Percentiles rank a stretch among this genome's conserved stretches.
These are phyloP conservation scores for Vitis cinerea DNA, from an alignment of 164 flowering plant genomes.

Conservation along the genomic window DNA sequence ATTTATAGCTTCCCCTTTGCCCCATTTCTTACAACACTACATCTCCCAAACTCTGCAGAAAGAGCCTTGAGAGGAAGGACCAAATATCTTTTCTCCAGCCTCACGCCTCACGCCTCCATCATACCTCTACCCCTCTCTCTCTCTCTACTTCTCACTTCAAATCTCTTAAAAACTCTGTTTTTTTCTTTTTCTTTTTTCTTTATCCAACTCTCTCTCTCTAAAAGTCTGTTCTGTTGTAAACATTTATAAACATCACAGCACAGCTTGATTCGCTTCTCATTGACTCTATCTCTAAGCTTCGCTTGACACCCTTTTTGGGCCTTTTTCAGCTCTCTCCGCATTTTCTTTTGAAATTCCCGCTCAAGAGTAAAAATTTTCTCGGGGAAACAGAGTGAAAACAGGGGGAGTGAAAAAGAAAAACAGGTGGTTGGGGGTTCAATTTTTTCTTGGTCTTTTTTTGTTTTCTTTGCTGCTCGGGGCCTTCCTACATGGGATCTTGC, in stretches of 20 bases:
- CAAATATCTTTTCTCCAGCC: slow-evolving; percentile 24
- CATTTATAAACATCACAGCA: background rate
- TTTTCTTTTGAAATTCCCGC: too few species aligned
- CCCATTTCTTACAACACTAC: background rate
- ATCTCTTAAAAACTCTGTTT: slow-evolving; percentile 7
- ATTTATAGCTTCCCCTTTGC: background rate
- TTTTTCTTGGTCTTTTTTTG: slow-evolving; percentile 2
- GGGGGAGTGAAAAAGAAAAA: slow-evolving; percentile 6
- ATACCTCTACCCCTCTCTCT: slow-evolving; percentile 5
- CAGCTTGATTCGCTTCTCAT: slow-evolving; percentile 5
- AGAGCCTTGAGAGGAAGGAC: slow-evolving; percentile 20
- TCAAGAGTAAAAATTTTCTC: too few species aligned
- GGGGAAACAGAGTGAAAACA: too few species aligned
- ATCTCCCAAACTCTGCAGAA: background rate
- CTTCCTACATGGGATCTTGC: slow-evolving; percentile 37
- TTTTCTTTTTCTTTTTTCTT: slow-evolving; percentile 3
- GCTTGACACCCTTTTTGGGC: too few species aligned
- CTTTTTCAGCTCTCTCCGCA: too few species aligned
- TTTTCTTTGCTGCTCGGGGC: background rate
- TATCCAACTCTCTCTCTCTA: background rate
- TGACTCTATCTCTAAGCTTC: background rate
- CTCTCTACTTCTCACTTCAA: slow-evolving; percentile 20
- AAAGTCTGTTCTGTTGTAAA: too few species aligned
- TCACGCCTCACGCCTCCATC: slow-evolving; percentile 39
- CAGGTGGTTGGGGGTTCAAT: background rate